phyloP scores from a whole-genome alignment of 2,329 filamentous ascomycete species.

The Cladosporium sp. region DNA sequence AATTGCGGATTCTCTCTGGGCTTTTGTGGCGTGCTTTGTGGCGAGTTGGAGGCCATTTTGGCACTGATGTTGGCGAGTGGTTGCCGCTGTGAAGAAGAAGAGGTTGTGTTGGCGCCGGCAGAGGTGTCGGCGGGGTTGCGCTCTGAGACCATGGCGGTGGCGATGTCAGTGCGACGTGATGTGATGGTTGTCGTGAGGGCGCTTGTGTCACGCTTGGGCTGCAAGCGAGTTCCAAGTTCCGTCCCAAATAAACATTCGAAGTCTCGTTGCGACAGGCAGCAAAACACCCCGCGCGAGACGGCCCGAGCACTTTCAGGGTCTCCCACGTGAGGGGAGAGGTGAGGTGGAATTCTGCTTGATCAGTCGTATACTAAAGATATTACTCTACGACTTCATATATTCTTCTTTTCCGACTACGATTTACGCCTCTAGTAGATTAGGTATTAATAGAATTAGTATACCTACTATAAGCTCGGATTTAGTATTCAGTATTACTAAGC shows the following conservation, averaged over 20 bases:
- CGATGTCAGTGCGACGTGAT: background rate
- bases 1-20: slow-evolving; percentile 23
- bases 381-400: no score
- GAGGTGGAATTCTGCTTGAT: no score
- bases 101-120: background rate
- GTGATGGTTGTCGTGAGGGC: background rate
- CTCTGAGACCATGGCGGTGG: slow-evolving; percentile 17
- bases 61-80: slow-evolving; percentile 36
- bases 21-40: slow-evolving; percentile 18
- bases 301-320: background rate
- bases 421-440: no score
- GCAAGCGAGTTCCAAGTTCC: background rate
- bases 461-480: no score
- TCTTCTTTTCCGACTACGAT: no score
- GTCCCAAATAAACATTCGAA: background rate
- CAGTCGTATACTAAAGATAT: no score
- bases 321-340: no score
- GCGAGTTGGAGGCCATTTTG: slow-evolving; percentile 34
- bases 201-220: background rate
- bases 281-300: slow-evolving; percentile 4
- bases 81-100: slow-evolving; percentile 25
- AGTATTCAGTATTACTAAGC: no score
- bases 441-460: no score
- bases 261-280: background rate
- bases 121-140: slow-evolving; percentile 13